These are phyloP conservation scores for Penicillium sp. DNA, from an alignment of 2,329 filamentous ascomycete species.

Conservation along the genomic window DNA sequence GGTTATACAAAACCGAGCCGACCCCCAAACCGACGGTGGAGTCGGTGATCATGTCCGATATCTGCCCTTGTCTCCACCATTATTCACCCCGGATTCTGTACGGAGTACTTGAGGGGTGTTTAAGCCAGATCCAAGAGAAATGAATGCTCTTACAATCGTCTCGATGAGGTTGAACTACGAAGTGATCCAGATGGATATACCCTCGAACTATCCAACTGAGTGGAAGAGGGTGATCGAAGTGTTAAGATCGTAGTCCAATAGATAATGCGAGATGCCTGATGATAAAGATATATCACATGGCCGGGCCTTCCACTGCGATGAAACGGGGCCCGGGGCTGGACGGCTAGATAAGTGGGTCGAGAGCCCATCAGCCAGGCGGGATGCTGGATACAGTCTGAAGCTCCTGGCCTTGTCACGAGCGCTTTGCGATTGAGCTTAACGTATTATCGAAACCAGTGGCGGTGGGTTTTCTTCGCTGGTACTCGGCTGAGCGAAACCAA, in stretches of 20 bases:
- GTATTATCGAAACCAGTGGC: background rate
- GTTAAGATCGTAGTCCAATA: background rate
- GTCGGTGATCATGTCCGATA: background rate
- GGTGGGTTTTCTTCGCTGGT: background rate
- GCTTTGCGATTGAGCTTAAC: background rate
- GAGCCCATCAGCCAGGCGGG: background rate
- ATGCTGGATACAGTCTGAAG: background rate
- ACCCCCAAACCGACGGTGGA: constrained; percentile 4
- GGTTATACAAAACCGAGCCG: constrained; percentile 2
- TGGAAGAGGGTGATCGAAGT: background rate
- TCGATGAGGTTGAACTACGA: background rate
- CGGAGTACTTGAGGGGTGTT: background rate
- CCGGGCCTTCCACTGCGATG: background rate
- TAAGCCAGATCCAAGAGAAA: background rate
- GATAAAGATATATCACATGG: background rate
- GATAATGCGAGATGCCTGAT: background rate
- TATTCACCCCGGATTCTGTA: background rate
- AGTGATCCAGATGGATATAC: background rate
- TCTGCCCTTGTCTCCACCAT: background rate
- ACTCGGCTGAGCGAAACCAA: background rate
- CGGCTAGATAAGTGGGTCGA: background rate
- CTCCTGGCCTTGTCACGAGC: background rate
- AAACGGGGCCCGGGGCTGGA: background rate
- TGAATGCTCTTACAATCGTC: background rate
- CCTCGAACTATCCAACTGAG: background rate